Evolutionary conservation across 768 basidiomycete species (phyloP).

Genomic region (Suillus cothurnatus): DNA sequence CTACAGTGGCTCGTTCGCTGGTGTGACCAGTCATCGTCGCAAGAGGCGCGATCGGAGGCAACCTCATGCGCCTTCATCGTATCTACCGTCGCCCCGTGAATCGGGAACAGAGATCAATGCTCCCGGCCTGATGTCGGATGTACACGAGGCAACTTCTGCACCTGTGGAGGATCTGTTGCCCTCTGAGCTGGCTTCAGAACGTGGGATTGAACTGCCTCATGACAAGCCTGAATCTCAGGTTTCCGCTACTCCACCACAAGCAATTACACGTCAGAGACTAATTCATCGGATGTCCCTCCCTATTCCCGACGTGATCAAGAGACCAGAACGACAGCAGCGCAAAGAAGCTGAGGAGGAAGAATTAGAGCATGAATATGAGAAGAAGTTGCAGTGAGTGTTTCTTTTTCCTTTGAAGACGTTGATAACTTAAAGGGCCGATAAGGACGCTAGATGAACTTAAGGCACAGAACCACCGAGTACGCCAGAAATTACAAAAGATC

Average conservation of each 20-base stretch:
- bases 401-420: not conserved
- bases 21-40: conserved; percentile 6
- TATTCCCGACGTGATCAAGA: not conserved
- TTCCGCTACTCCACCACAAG: not conserved
- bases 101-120: conserved; percentile 15
- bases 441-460: conserved; percentile 64
- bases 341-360: conserved; percentile 49
- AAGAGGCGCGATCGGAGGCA: conserved; percentile 18
- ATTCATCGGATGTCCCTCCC: conserved; percentile 41
- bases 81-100: conserved; percentile 22
- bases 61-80: conserved; percentile 28
- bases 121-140: conserved; percentile 11
- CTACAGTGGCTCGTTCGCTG: conserved; percentile 30
- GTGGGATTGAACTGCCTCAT: conserved; percentile 1
- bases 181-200: conserved; percentile 13
- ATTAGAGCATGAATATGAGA: conserved; percentile 58
- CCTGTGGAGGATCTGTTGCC: conserved; percentile 9
- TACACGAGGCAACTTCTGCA: conserved; percentile 9
- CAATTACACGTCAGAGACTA: conserved; percentile 1
- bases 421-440: conserved; percentile 9
- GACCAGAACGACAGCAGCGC: conserved; percentile 26
- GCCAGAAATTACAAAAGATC: conserved; percentile 69
- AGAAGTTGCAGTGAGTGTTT: conserved; percentile 27
- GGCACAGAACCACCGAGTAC: conserved; percentile 65
- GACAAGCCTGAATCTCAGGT: conserved; percentile 6